Evolutionary conservation across 306 rosid species (phyloP), one percentile per base, ranked within the genome.

Genomic region (Trifolium fragiferum): DNA sequence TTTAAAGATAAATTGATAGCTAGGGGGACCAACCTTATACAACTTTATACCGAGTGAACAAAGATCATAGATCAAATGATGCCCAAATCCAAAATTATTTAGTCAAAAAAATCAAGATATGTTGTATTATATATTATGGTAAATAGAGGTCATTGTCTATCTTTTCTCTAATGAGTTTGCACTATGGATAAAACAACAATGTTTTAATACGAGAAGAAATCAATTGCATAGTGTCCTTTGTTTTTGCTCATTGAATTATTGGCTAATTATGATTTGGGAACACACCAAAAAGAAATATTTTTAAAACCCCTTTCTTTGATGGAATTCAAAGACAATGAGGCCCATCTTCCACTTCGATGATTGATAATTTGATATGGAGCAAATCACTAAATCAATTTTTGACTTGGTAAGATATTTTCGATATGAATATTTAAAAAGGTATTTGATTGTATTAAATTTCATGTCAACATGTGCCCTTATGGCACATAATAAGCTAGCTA

Each of bases 11-110:
- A 41, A 30, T 30, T 30, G 6, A 30, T 30, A 30, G 33, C 6
- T 30, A 30, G 33, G 33, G 7, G 33, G 6, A 30, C 33, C 33
- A 30, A 30, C 32, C 32, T 27, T 27, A 0, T 12, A 58, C 64
- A 57, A 23, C 64, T 46, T 60, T 44, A 68, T 21, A 53, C 51
- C 14, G 11, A 41, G 23, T 11, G 77, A 73, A 50, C 68, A 53
- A 53, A 69, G 61, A 59, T 62, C 46, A 13, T 30, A 66, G 74
- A 68, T 32, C 74, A 80, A 86, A 86, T 86, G 84, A 82, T 86
- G 76, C 86, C 89, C 87, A 84, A 82, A 84, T 6, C 47, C 67
- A 37, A 69, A 32, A 75, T 62, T 51, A 63, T 55, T 70, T 49
- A 76, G 13, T 68, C 13, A 70, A 55, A 35, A 76, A 77, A 73